Evolutionary conservation across 2,329 filamentous ascomycete genomes (phyloP).

Genomic region (Colletotrichum spaethianum): DNA sequence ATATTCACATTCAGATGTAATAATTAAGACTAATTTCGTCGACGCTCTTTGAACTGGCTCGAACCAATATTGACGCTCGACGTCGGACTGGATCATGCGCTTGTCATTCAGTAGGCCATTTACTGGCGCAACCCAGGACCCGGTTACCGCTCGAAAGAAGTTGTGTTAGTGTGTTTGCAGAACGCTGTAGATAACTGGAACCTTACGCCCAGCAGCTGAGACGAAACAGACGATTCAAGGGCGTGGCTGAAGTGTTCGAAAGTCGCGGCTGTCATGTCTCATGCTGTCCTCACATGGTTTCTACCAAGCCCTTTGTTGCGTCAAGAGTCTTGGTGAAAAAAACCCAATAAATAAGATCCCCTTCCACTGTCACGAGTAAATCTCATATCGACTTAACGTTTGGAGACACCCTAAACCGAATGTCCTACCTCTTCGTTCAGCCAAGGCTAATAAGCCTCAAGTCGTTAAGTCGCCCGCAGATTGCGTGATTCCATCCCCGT

Average conservation of each 20-base stretch:
- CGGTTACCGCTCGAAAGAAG: no score
- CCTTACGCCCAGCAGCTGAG: not conserved
- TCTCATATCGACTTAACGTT: no score
- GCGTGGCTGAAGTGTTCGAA: not conserved
- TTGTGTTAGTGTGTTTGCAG: not conserved
- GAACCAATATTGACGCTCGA: not conserved
- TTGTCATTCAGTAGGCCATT: not conserved
- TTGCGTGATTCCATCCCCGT: slow-evolving; percentile 26
- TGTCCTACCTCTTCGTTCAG: not conserved
- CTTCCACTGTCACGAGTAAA: not conserved
- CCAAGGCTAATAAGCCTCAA: slow-evolving; percentile 15
- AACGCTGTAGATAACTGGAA: not conserved
- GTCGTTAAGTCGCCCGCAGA: slow-evolving; percentile 5
- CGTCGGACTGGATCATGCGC: no score
- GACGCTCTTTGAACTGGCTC: not conserved
- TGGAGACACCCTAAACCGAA: not conserved
- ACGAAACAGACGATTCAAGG: slow-evolving; percentile 8
- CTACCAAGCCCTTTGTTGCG: not conserved
- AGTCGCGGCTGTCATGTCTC: not conserved
- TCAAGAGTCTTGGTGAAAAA: no score
- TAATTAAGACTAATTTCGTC: slow-evolving; percentile 34
- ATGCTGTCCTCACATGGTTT: not conserved
- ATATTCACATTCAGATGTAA: slow-evolving; percentile 37
- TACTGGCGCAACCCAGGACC: no score
- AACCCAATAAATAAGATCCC: not conserved